Base-by-base conservation (phyloP, 257 asterid genomes). In the Penstemon davidsonii region DNA sequence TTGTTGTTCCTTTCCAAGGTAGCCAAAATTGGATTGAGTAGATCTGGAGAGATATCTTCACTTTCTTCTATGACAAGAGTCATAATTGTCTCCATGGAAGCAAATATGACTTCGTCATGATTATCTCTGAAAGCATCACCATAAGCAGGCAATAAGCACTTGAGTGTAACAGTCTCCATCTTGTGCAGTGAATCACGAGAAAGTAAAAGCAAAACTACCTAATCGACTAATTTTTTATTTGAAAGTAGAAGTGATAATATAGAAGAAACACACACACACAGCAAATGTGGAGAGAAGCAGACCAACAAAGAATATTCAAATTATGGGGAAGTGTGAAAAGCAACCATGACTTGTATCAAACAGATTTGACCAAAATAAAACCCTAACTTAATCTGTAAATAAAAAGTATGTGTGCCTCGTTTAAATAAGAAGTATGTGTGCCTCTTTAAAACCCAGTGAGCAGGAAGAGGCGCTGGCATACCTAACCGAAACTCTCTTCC, bases 71-170 rank as follows among this genome's bases (percentile, higher is more conserved):
- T 64, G 60, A 91, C 86, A 79, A 94, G 93, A 33, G 83, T 83
- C 99, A 94, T 94, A 68, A 94, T 86, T 53, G 96, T 79, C 88
- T 81, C 95, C 99, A 94, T 94, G 60, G 91, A 87, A 67, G 87
- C 47, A 83, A 86, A 86, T 67, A 94, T 79, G 64, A 36, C 73
- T 47, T 78, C 87, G 4, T 80, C 42, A 45, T 94, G 99, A 84
- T 79, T 49, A 70, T 67, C 93, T 71, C 99, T 94, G 90, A 51
- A 74, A 76, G 74, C 10, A 73, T 67, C 39, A 73, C 33, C 51
- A 66, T 71, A 38, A 75, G 40, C 60, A 63, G 68, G 51, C 71
- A 49, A 63, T 74, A 51, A 76, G 75, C 70, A 73, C 56, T 64
- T 64, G 40, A 55, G 58, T 50, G 37, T 4, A 44, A 25, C 33